Evolutionary conservation across 306 rosid species (phyloP).

Genomic region (Rosa chinensis): DNA sequence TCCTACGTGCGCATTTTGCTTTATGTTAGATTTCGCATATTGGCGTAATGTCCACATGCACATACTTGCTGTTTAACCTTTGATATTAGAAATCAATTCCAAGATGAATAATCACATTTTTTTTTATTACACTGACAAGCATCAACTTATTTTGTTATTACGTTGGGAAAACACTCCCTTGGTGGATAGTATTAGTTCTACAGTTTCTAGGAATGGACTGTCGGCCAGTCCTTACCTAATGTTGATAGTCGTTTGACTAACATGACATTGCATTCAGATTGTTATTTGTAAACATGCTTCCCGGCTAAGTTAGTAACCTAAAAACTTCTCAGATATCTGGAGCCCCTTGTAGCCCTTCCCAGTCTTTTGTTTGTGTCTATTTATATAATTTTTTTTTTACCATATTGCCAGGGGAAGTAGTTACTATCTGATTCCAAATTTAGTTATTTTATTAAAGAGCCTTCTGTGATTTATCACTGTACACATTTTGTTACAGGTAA

Average conservation of each 20-base stretch:
- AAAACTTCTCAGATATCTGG: neutral
- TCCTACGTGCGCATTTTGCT: neutral
- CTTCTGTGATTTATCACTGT: constrained; percentile 26
- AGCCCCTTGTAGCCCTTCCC: neutral
- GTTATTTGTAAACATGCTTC: neutral
- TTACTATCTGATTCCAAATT: constrained; percentile 17
- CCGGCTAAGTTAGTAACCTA: neutral
- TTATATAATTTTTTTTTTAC: neutral
- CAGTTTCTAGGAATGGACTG: neutral
- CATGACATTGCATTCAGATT: neutral
- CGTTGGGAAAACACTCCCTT: neutral
- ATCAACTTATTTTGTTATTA: neutral
- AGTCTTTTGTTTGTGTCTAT: neutral
- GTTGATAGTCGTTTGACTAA: neutral
- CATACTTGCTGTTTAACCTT: neutral
- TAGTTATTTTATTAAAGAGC: constrained; percentile 8
- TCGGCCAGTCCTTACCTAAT: neutral
- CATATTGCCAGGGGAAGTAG: neutral
- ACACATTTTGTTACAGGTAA: constrained; percentile 49
- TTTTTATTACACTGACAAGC: neutral
- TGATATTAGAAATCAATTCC: neutral
- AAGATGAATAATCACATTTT: neutral
- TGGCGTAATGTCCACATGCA: neutral
- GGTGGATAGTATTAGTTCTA: neutral
- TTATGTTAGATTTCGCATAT: neutral